These are phyloP conservation scores for Linaria vulgaris DNA, from an alignment of 257 asterid genomes.

Conservation along the genomic window DNA sequence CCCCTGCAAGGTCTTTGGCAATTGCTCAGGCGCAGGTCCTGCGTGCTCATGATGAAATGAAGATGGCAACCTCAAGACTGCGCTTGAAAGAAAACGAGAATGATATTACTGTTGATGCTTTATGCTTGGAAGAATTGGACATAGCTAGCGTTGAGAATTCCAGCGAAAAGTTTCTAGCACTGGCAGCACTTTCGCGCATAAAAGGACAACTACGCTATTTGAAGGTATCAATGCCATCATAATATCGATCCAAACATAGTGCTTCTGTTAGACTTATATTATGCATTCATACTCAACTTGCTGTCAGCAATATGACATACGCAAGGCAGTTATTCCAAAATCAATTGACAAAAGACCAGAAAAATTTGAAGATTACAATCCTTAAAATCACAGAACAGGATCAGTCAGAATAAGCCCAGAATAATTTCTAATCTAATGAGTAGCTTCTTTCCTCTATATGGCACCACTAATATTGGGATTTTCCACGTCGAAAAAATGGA, in stretches of 20 bases:
- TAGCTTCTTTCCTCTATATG: no score
- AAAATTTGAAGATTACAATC: no score
- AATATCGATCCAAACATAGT: slow-evolving; percentile 13
- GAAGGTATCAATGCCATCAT: slow-evolving; percentile 50
- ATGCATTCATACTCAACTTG: slow-evolving; percentile 11
- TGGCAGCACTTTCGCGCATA: slow-evolving; percentile 66
- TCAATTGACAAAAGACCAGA: no score
- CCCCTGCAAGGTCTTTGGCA: slow-evolving; percentile 77
- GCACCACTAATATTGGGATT: no score
- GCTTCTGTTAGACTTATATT: slow-evolving; percentile 17
- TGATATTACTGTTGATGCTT: slow-evolving; percentile 81
- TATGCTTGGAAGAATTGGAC: slow-evolving; percentile 77
- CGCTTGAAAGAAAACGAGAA: slow-evolving; percentile 76
- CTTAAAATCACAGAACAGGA: no score
- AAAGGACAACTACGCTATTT: slow-evolving; percentile 96
- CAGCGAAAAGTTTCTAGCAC: slow-evolving; percentile 78
- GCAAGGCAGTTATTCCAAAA: not conserved
- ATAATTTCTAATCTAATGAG: no score
- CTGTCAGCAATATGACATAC: slow-evolving; percentile 9
- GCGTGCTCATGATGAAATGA: slow-evolving; percentile 93
- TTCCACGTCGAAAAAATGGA: no score
- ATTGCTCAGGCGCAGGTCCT: slow-evolving; percentile 87
- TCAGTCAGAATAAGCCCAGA: no score
- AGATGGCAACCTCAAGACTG: slow-evolving; percentile 88
- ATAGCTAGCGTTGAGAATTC: slow-evolving; percentile 78